Evolutionary conservation across 805 yeast species (phyloP), one percentile per base, ranked within the genome.

Genomic region (Cyberlindnera subsufficiens): DNA sequence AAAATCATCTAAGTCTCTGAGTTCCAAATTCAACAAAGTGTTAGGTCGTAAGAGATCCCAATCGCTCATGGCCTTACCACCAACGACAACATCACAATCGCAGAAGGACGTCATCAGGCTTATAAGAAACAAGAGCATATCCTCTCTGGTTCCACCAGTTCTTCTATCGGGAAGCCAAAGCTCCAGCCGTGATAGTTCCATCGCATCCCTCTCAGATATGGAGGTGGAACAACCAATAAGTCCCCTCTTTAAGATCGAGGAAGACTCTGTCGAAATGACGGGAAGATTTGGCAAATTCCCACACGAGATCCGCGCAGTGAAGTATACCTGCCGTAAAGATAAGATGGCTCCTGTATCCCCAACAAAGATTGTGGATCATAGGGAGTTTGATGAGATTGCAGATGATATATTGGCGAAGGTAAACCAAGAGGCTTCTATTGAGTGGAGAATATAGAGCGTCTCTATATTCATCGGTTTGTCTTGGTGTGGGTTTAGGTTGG

Each of bases 301-400:
- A 3, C 17, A 10, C 2, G 25, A 20, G 32, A 20, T 45, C 14
- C 49, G n/a, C 35, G 43, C 35, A 37, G 35, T 38, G 30, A 35
- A 36, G n/a, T 44, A 48, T 39, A 35, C 36, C 25, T 10, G 40
- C 7, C 14, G 37, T 13, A 46, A 35, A 40, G 43, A 38, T 17
- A 43, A 44, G 30, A 17, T 27, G 4, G 35, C 15, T 5, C 27
- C 40, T 6, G 5, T 31, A 6, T 20, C 35, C 18, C 30, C 35
- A 10, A 38, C 40, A 10, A 38, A 31, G 22, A 25, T 32, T n/a
- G 9, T 15, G n/a, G 48, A 50, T n/a, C 50, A 53, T 5, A 40
- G 47, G 17, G 31, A 46, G 16, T 50, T 49, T 32, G 61, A 57
- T 40, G 50, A 52, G 14, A 52, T 57, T 30, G 61, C 61, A 3